These are phyloP conservation scores for Cinnamomum micranthum DNA, from an alignment of 164 flowering plant species.

Conservation along the genomic window DNA sequence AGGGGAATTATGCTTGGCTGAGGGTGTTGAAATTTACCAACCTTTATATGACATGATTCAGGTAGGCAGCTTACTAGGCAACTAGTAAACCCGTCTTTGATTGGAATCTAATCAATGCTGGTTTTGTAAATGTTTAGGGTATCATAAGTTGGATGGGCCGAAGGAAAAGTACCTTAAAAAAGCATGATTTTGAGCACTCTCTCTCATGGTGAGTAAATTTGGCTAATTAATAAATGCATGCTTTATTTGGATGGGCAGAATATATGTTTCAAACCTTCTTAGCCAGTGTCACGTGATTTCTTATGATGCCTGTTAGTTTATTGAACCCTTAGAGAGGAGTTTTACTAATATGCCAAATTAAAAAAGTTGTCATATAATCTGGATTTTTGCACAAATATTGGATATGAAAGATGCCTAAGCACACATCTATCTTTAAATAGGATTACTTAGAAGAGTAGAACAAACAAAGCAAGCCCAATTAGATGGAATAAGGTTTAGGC, in stretches of 20 bases:
- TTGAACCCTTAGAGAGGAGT: neutral
- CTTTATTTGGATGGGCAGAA: neutral
- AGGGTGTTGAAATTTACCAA: slow-evolving; percentile 45
- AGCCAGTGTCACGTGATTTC: neutral
- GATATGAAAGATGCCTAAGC: too few relatives aligned
- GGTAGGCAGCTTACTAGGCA: slow-evolving; percentile 31
- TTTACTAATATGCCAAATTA: neutral
- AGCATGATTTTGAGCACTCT: slow-evolving; percentile 74
- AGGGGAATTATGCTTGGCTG: slow-evolving; percentile 48
- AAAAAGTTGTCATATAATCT: too few relatives aligned
- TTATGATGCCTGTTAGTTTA: neutral
- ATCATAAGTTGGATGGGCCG: slow-evolving; percentile 69
- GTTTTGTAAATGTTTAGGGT: slow-evolving; percentile 38
- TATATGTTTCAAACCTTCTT: neutral
- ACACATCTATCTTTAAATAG: too few relatives aligned
- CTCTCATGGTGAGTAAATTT: slow-evolving; percentile 52
- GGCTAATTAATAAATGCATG: neutral
- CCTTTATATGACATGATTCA: slow-evolving; percentile 75
- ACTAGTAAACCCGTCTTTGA: neutral
- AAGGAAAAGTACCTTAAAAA: slow-evolving; percentile 48
- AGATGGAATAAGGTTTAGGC: too few relatives aligned
- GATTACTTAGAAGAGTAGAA: too few relatives aligned
- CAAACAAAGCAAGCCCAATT: too few relatives aligned
- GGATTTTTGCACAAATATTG: neutral
- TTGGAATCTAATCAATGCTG: slow-evolving; percentile 1